Evolutionary conservation across 768 basidiomycete species (phyloP).

Genomic region (Leccinellum rugosiceps): DNA sequence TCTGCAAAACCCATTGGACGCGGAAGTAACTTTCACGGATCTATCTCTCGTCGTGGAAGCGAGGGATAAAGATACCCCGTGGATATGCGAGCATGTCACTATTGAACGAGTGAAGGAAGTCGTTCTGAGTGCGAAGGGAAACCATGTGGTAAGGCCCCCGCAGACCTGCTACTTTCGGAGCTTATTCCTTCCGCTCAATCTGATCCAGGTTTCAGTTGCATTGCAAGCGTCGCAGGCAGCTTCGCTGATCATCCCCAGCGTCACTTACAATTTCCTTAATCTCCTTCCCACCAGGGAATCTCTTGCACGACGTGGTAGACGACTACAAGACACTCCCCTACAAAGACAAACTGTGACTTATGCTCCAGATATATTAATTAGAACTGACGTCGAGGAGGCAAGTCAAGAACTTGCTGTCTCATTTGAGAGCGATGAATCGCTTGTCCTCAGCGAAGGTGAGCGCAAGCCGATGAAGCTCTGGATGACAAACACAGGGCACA

Average conservation of each 20-base stretch:
- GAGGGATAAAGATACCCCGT: slow-evolving; percentile 27
- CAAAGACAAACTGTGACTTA: slow-evolving; percentile 72
- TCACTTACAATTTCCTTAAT: slow-evolving; percentile 68
- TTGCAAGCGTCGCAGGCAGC: slow-evolving; percentile 52
- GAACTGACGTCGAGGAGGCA: slow-evolving; percentile 59
- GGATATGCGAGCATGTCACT: slow-evolving; percentile 42
- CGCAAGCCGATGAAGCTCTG: slow-evolving; percentile 49
- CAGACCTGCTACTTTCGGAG: not conserved
- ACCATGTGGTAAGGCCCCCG: slow-evolving; percentile 50
- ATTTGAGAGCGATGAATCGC: slow-evolving; percentile 51
- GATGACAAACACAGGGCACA: slow-evolving; percentile 65
- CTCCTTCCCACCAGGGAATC: slow-evolving; percentile 67
- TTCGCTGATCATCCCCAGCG: slow-evolving; percentile 53
- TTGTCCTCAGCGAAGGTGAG: slow-evolving; percentile 69
- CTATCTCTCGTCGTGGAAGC: slow-evolving; percentile 54
- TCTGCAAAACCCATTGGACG: slow-evolving; percentile 67
- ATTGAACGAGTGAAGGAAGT: slow-evolving; percentile 64
- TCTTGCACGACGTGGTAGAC: slow-evolving; percentile 64
- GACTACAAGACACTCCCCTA: slow-evolving; percentile 70
- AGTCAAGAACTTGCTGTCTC: slow-evolving; percentile 60
- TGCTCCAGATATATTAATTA: slow-evolving; percentile 61
- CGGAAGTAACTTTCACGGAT: slow-evolving; percentile 66
- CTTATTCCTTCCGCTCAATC: not conserved
- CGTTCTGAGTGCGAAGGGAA: slow-evolving; percentile 58
- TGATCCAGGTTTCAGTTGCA: slow-evolving; percentile 55